Conservation (phyloP, 345 rosid genomes). For the Durio zibethinus region DNA sequence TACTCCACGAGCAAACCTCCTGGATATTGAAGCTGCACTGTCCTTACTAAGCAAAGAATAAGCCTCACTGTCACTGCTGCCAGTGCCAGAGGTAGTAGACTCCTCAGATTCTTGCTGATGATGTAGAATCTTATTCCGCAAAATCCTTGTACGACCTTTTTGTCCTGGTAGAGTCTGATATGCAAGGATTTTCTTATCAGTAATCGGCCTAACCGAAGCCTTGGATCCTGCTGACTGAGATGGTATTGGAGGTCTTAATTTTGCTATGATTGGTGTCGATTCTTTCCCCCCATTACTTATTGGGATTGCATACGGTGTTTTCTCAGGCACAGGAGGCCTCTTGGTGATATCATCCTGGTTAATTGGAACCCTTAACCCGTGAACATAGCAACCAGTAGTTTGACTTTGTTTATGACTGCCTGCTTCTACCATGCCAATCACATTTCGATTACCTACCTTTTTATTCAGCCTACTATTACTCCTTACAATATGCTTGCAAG, state of each 20-base stretch:
- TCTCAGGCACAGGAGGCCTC: slow-evolving; percentile 6
- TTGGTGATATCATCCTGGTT: slow-evolving; percentile 5
- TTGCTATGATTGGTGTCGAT: not conserved
- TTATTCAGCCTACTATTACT: slow-evolving; percentile 11
- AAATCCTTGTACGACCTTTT: not conserved
- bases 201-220: slow-evolving; percentile 13
- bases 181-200: slow-evolving; percentile 14
- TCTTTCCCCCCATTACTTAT: not conserved
- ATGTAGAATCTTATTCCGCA: not conserved
- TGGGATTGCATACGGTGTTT: not conserved
- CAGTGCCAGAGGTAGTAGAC: slow-evolving; percentile 23
- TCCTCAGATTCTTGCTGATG: slow-evolving; percentile 17
- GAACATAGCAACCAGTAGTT: slow-evolving; percentile 17
- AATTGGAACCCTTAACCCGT: slow-evolving; percentile 20
- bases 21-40: slow-evolving; percentile 2
- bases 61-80: slow-evolving; percentile 10
- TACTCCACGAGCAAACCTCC: not conserved
- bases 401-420: not conserved
- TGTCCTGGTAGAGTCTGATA: slow-evolving; percentile 23
- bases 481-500: slow-evolving; percentile 13
- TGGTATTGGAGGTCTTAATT: slow-evolving; percentile 19
- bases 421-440: slow-evolving; percentile 10
- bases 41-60: slow-evolving; percentile 9
- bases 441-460: not conserved
- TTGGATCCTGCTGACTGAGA: slow-evolving; percentile 13